Evolutionary conservation across 2,329 filamentous ascomycete genomes (phyloP).

Genomic region (Aspergillus uvarum): DNA sequence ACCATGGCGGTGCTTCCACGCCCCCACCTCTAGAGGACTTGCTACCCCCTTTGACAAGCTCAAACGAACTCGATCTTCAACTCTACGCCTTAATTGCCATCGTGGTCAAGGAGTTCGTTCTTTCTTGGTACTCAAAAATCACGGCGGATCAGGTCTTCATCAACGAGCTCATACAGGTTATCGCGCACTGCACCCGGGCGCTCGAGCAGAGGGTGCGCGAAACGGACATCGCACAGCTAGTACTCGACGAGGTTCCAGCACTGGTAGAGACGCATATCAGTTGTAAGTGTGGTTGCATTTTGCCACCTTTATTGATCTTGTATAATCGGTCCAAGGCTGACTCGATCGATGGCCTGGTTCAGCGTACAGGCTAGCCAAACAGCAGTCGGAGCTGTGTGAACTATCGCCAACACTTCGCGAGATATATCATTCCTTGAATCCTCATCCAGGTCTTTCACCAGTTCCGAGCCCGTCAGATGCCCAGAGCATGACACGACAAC

Average conservation of each 20-base stretch:
- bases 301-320: not conserved
- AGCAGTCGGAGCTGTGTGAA: slow-evolving; percentile 57
- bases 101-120: slow-evolving; percentile 84
- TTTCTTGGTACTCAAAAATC: slow-evolving; percentile 90
- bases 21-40: slow-evolving; percentile 73
- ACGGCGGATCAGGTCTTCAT: slow-evolving; percentile 87
- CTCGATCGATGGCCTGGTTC: slow-evolving; percentile 13
- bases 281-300: slow-evolving; percentile 53
- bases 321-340: slow-evolving; percentile 19
- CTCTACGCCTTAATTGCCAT: slow-evolving; percentile 91
- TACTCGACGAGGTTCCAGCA: slow-evolving; percentile 85
- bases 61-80: slow-evolving; percentile 89
- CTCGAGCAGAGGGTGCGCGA: slow-evolving; percentile 82
- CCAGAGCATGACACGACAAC: slow-evolving; percentile 59
- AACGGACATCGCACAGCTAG: slow-evolving; percentile 76
- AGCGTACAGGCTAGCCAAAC: slow-evolving; percentile 73
- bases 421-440: slow-evolving; percentile 80
- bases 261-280: slow-evolving; percentile 76
- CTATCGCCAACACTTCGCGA: slow-evolving; percentile 63
- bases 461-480: slow-evolving; percentile 61
- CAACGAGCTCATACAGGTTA: slow-evolving; percentile 81
- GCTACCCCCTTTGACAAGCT: slow-evolving; percentile 87
- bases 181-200: slow-evolving; percentile 86
- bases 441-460: slow-evolving; percentile 77
- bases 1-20: slow-evolving; percentile 50